These are phyloP conservation scores for Colletotrichum trifolii DNA, from an alignment of 2,329 filamentous ascomycete genomes.

Conservation along the genomic window DNA sequence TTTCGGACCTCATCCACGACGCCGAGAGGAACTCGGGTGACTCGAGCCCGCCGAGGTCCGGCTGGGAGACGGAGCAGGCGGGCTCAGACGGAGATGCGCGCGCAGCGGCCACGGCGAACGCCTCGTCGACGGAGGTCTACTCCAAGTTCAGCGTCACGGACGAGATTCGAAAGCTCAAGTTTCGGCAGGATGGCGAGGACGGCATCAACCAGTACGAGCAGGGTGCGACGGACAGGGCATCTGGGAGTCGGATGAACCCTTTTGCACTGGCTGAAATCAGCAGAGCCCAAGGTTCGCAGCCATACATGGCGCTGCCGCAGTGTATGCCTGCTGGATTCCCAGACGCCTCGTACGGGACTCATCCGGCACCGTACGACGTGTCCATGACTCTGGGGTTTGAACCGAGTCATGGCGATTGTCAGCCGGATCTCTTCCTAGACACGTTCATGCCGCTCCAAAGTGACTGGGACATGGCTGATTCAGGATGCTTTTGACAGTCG, in stretches of 20 bases:
- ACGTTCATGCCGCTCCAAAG: constrained; percentile 22
- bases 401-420: constrained; percentile 25
- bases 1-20: constrained; percentile 29
- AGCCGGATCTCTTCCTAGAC: constrained; percentile 26
- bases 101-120: background rate
- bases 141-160: constrained; percentile 34
- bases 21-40: constrained; percentile 15
- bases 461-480: constrained; percentile 22
- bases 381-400: constrained; percentile 29
- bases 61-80: constrained; percentile 24
- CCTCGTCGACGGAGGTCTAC: constrained; percentile 14
- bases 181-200: constrained; percentile 24
- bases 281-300: background rate
- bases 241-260: background rate
- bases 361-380: constrained; percentile 8
- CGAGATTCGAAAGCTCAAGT: constrained; percentile 31
- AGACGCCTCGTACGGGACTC: background rate
- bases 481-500: background rate
- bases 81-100: background rate
- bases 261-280: background rate
- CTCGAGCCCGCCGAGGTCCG: constrained; percentile 17
- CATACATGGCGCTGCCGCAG: constrained; percentile 5
- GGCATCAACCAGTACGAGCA: background rate
- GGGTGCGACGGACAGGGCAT: background rate
- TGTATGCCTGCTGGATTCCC: background rate